A percentile compares a stretch with the other conserved stretches of the same genome.
phyloP scores from a whole-genome alignment of 1,284 basidiomycete genomes.

The Psilocybe mexicana region DNA sequence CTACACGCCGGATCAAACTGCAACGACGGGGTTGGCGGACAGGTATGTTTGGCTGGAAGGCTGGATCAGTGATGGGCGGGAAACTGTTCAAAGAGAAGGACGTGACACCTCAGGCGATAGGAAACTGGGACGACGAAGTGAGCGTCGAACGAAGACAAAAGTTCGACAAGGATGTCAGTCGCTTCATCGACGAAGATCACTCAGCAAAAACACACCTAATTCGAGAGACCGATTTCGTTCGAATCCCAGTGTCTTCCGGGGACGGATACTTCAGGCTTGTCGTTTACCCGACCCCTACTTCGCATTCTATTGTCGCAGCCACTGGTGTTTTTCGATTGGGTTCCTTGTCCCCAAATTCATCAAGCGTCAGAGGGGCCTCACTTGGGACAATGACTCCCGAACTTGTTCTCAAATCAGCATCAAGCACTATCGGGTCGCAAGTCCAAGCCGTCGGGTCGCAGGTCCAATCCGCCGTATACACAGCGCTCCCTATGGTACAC shows the following conservation, averaged over 20 bases:
- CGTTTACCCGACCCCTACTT: background rate
- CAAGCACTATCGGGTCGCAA: background rate
- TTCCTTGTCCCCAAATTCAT: background rate
- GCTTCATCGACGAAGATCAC: background rate
- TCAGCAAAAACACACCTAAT: background rate
- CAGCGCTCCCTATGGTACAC: background rate
- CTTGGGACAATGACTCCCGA: background rate
- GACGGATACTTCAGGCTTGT: slow-evolving; percentile 3
- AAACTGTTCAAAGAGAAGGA: background rate
- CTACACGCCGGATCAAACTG: background rate
- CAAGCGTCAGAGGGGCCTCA: background rate
- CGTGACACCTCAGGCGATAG: background rate
- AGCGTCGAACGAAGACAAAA: background rate
- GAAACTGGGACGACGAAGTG: background rate
- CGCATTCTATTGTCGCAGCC: background rate
- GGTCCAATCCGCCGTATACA: background rate
- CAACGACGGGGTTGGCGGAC: slow-evolving; percentile 4
- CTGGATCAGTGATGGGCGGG: background rate
- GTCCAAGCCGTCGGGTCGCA: background rate
- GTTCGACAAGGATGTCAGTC: background rate
- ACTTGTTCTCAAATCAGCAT: background rate
- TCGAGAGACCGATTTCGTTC: slow-evolving; percentile 3
- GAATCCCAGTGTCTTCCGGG: background rate
- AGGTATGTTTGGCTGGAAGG: slow-evolving; percentile 3
- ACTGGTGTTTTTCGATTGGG: background rate